Base-by-base conservation (phyloP, 2,329 filamentous ascomycete species). In the Aspergillus latus region DNA sequence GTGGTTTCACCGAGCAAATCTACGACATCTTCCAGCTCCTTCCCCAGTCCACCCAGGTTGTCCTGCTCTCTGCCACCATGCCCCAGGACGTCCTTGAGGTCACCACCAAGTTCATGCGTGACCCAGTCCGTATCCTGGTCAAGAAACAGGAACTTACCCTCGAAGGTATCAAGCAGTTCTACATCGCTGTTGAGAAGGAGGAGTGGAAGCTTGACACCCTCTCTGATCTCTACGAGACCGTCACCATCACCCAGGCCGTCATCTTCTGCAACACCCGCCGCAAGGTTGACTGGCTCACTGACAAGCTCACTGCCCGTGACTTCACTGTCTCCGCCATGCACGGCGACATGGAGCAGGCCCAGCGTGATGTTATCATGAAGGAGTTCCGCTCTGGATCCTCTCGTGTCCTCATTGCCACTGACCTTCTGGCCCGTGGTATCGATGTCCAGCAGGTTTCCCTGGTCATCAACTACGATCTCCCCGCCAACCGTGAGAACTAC, bases 251-350 rank as follows among this genome's bases (percentile, higher is more conserved):
- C 69, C 94, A 99, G 80, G 94, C 94, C 59, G 94, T 99, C 80
- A 99, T 99, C 82, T 99, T 99, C 90, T 99, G 94, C 88, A 99
- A 99, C 88, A 99, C 94, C 75, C 90, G 94, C 78, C 89, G 93
- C 85, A 99, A 99, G 92, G 94, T 99, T 73, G 94, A 99, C 84
- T 99, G 94, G 94, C 89, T 99, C 70, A 97, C 94, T 68, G 93
- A 97, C 82, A 97, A 97, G 88, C 92, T 99, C 76, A 95, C 91
- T 71, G 89, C 90, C 71, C 91, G 92, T 83, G 93, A 99, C 82
- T 99, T 99, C 84, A 97, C 94, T 63, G 94, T 99, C 77, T 97
- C 93, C 39, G 92, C 93, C 80, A 97, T 99, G 94, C 94, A 99
- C 85, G 94, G 94, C 77, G 94, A 99, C 75, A 99, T 99, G 94